These are phyloP conservation scores for Populus deltoides DNA, from an alignment of 345 rosid genomes.

Conservation along the genomic window DNA sequence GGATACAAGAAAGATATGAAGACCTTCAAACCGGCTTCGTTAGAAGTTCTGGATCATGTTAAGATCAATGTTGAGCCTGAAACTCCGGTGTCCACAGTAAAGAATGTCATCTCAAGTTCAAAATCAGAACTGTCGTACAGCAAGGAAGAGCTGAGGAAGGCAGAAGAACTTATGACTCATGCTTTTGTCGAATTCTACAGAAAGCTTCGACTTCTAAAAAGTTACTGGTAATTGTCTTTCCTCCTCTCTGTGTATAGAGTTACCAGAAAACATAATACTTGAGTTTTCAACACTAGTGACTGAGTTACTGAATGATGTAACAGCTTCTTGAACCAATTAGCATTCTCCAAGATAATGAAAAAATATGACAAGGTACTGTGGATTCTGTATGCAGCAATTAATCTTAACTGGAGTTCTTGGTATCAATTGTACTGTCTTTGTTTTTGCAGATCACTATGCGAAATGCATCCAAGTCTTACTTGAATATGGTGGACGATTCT, in stretches of 20 bases:
- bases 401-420: not conserved
- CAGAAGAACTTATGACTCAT: constrained; percentile 38
- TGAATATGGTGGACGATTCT: constrained; percentile 65
- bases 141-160: constrained; percentile 43
- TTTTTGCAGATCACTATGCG: constrained; percentile 50
- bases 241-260: not conserved
- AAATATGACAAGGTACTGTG: constrained; percentile 74
- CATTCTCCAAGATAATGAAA: constrained; percentile 80
- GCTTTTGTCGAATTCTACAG: constrained; percentile 57
- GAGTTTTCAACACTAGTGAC: not conserved
- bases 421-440: not conserved
- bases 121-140: constrained; percentile 31
- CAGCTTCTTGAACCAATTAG: constrained; percentile 73
- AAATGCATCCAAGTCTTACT: constrained; percentile 57
- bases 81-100: constrained; percentile 44
- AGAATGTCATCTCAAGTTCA: constrained; percentile 26
- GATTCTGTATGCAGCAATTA: not conserved
- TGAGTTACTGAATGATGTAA: not conserved
- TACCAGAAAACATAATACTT: not conserved
- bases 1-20: not conserved
- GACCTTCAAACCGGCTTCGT: constrained; percentile 31
- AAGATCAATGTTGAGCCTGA: constrained; percentile 43
- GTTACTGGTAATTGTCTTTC: constrained; percentile 42
- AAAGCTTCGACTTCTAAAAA: constrained; percentile 57
- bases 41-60: constrained; percentile 44